phyloP scores from a whole-genome alignment of 371 early-diverging fungal species.

The Batrachochytrium dendrobatidis region DNA sequence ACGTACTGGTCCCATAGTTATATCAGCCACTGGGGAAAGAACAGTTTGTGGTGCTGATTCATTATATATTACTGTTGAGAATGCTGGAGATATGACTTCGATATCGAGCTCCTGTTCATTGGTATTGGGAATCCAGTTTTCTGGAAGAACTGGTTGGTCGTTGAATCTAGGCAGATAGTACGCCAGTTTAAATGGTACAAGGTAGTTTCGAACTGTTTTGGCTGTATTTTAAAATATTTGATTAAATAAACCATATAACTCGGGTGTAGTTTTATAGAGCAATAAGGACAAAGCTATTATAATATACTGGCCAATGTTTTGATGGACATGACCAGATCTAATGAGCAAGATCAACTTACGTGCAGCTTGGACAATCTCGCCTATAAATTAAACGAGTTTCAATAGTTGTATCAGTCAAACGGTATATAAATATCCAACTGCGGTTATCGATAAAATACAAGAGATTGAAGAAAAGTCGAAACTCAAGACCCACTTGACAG shows the following conservation, averaged over 20 bases:
- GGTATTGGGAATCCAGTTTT: conserved; percentile 32
- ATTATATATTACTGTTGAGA: conserved; percentile 9
- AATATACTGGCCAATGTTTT: not conserved
- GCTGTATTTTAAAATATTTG: conserved; percentile 15
- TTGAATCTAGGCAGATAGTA: conserved; percentile 35
- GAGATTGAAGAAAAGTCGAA: too few species aligned
- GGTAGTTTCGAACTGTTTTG: conserved; percentile 34
- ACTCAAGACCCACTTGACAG: too few species aligned
- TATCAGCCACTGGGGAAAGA: not conserved
- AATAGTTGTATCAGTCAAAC: too few species aligned
- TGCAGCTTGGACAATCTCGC: conserved; percentile 29
- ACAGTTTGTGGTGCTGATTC: not conserved
- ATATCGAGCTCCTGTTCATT: conserved; percentile 19
- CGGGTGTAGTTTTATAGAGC: too few species aligned
- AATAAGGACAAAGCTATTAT: conserved; percentile 1
- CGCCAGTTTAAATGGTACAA: conserved; percentile 38
- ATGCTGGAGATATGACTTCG: conserved; percentile 19
- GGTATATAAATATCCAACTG: too few species aligned
- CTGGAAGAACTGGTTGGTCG: conserved; percentile 34
- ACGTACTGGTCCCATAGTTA: conserved; percentile 1
- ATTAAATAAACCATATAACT: not conserved
- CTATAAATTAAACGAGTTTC: conserved; percentile 11
- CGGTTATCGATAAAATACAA: too few species aligned
- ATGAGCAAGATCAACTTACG: conserved; percentile 22
- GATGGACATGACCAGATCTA: too few species aligned